Evolutionary conservation across 2,329 filamentous ascomycete species (phyloP).

Genomic region (Fusarium goolgardi): DNA sequence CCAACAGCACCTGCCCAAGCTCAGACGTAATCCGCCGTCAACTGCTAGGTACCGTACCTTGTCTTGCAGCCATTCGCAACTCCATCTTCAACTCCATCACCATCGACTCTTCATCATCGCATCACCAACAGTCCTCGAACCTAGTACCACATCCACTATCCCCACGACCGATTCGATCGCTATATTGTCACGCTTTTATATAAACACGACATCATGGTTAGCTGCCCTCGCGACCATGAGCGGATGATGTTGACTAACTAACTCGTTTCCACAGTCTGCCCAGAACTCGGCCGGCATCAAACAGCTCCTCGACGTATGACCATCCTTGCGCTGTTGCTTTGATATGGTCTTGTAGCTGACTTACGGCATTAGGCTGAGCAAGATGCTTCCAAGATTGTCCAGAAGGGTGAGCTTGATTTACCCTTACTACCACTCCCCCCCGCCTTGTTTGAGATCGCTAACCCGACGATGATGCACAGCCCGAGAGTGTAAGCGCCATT

Average conservation of each 20-base stretch:
- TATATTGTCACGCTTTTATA: neutral
- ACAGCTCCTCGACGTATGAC: conserved; percentile 93
- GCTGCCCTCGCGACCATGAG: conserved; percentile 16
- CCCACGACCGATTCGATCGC: neutral
- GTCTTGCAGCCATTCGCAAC: conserved; percentile 36
- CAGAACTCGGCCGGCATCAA: conserved; percentile 99
- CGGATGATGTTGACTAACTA: conserved; percentile 45
- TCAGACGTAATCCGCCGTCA: conserved; percentile 41
- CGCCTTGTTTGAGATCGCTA: conserved; percentile 46
- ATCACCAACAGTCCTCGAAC: conserved; percentile 16
- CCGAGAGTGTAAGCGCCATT: conserved; percentile 80
- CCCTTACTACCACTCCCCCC: conserved; percentile 16
- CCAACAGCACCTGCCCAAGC: conserved; percentile 32
- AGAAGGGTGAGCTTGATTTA: conserved; percentile 76
- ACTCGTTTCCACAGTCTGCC: conserved; percentile 74
- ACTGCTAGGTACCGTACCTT: conserved; percentile 31
- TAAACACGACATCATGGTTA: conserved; percentile 40
- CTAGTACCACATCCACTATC: neutral
- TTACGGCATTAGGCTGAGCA: conserved; percentile 79
- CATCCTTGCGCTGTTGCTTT: neutral
- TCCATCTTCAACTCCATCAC: conserved; percentile 28
- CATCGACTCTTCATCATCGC: conserved; percentile 31
- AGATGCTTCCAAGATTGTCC: conserved; percentile 98
- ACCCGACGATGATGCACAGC: conserved; percentile 61
- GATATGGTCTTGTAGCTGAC: conserved; percentile 6